Conservation (phyloP, 228 moss, liverwort and hornwort genomes). For the Sphagnum fallax region DNA sequence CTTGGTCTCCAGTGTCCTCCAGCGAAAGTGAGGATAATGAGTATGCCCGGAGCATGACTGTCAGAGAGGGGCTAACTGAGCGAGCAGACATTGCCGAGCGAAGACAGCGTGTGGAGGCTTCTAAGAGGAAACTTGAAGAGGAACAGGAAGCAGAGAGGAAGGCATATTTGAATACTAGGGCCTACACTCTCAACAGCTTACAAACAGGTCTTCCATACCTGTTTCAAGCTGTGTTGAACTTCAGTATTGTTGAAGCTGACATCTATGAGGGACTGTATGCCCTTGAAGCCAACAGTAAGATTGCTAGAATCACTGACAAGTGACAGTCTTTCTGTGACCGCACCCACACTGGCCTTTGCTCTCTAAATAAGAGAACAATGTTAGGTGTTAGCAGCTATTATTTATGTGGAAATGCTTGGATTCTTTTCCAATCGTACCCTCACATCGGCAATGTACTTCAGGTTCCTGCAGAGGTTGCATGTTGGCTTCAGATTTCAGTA, state of each 20-base stretch:
- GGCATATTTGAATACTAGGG: conserved; percentile 39
- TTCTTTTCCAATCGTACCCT: too few relatives aligned
- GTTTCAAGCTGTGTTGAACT: conserved; percentile 41
- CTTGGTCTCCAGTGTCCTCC: conserved; percentile 22
- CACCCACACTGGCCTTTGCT: too few relatives aligned
- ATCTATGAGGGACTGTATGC: conserved; percentile 29
- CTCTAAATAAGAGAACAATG: too few relatives aligned
- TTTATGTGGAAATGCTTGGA: too few relatives aligned
- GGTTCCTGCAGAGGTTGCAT: too few relatives aligned
- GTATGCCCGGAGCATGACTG: conserved; percentile 18
- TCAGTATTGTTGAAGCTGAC: conserved; percentile 32
- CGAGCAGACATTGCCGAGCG: conserved; percentile 35
- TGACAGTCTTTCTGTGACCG: background rate
- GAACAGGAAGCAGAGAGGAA: conserved; percentile 36
- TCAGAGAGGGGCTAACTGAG: conserved; percentile 21
- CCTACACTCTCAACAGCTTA: conserved; percentile 49
- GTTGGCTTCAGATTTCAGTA: too few relatives aligned
- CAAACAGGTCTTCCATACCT: conserved; percentile 54
- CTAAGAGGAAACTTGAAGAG: conserved; percentile 32
- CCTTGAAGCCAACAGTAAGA: conserved; percentile 21
- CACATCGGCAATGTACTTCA: too few relatives aligned
- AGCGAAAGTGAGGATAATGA: conserved; percentile 31
- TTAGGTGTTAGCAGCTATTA: too few relatives aligned
- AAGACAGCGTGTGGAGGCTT: conserved; percentile 31
- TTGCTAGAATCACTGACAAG: conserved; percentile 8